phyloP scores from a whole-genome alignment of 306 rosid genomes.

The Elaeagnus macrophylla region DNA sequence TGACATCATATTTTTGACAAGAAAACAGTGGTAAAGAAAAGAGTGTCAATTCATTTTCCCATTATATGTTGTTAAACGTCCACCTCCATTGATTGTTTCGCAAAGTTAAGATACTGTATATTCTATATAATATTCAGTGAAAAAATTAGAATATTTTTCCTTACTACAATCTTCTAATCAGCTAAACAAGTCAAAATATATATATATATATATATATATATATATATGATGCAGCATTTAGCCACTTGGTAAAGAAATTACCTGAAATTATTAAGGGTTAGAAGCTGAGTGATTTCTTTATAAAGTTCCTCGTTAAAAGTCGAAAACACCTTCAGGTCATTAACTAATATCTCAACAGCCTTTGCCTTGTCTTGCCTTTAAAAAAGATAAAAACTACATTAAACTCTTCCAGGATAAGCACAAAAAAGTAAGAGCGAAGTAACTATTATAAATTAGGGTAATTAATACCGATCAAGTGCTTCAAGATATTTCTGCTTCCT shows the following conservation, averaged over 20 bases:
- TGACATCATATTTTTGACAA: too few species aligned
- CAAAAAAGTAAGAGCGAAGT: slow-evolving; percentile 3
- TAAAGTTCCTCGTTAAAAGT: slow-evolving; percentile 71
- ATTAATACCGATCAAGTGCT: slow-evolving; percentile 81
- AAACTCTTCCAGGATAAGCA: slow-evolving; percentile 11
- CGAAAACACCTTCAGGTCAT: slow-evolving; percentile 68
- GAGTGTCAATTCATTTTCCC: too few species aligned
- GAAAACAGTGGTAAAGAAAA: too few species aligned
- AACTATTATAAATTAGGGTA: slow-evolving; percentile 6
- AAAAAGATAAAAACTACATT: slow-evolving; percentile 11
- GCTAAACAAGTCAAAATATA: background rate
- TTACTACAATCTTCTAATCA: background rate
- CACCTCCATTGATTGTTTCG: background rate
- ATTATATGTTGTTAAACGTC: background rate
- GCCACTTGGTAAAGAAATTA: slow-evolving; percentile 22
- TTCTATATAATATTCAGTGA: background rate
- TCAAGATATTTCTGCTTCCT: slow-evolving; percentile 89
- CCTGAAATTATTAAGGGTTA: slow-evolving; percentile 78
- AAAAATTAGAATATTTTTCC: background rate
- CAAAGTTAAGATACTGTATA: background rate
- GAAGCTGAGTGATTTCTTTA: slow-evolving; percentile 79
- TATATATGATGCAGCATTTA: background rate
- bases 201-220: background rate
- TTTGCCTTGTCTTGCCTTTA: slow-evolving; percentile 60
- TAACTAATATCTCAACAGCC: slow-evolving; percentile 71